Percentiles rank a stretch among this genome's conserved stretches.
Evolutionary conservation across 2,329 filamentous ascomycete species (phyloP).

Genomic region (Fusarium coicis): DNA sequence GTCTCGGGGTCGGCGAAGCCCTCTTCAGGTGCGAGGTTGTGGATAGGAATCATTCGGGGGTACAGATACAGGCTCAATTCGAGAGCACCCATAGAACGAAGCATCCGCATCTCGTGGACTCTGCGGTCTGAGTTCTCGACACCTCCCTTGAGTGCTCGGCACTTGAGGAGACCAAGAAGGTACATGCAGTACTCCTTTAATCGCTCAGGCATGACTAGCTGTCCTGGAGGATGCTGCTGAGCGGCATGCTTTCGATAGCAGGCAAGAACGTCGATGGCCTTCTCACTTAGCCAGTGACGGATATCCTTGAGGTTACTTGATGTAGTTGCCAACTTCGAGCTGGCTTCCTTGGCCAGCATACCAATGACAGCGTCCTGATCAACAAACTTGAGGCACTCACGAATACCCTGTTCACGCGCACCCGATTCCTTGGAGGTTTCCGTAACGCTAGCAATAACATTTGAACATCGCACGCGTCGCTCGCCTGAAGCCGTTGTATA

Average conservation of each 20-base stretch:
- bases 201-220: conserved; percentile 94
- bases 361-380: conserved; percentile 94
- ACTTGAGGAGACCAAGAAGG: conserved; percentile 89
- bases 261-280: conserved; percentile 90
- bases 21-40: conserved; percentile 87
- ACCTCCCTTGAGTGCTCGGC: conserved; percentile 91
- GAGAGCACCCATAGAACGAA: conserved; percentile 85
- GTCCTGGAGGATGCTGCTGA: conserved; percentile 84
- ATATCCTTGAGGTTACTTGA: conserved; percentile 86
- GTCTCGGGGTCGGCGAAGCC: conserved; percentile 90
- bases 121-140: conserved; percentile 90
- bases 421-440: conserved; percentile 64
- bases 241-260: conserved; percentile 94
- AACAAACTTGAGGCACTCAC: conserved; percentile 89
- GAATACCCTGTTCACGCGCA: conserved; percentile 64
- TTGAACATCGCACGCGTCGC: conserved; percentile 90
- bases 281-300: conserved; percentile 84
- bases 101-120: conserved; percentile 89
- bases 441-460: conserved; percentile 91
- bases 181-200: conserved; percentile 98
- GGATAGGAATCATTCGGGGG: conserved; percentile 89
- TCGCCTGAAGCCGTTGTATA: conserved; percentile 94
- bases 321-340: conserved; percentile 78
- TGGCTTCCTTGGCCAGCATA: conserved; percentile 92
- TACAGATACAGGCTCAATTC: conserved; percentile 95